phyloP scores from a whole-genome alignment of 108 stramenopile species.

The Cylindrotheca closterium region DNA sequence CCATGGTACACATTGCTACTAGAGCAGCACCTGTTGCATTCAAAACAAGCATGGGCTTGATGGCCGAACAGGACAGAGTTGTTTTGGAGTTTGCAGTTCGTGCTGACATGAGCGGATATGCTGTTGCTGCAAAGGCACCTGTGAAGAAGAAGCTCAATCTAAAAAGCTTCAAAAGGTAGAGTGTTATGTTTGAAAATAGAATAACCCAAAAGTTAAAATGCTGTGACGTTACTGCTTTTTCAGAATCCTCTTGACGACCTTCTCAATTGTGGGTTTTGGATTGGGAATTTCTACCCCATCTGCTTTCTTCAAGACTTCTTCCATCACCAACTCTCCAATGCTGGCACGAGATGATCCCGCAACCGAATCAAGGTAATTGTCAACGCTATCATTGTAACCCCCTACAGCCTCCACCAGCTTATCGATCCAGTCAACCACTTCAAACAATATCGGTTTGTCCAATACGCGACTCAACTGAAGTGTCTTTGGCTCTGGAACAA shows the following conservation, averaged over 20 bases:
- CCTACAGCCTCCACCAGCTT: conserved; percentile 28
- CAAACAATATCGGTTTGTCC: conserved; percentile 18
- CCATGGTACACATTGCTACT: conserved; percentile 65
- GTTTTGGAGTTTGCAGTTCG: conserved; percentile 79
- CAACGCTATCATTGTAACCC: conserved; percentile 39
- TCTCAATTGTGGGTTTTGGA: neutral
- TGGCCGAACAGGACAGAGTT: conserved; percentile 53
- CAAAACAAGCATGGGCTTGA: conserved; percentile 58
- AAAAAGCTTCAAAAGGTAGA: conserved; percentile 61
- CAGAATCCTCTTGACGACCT: conserved; percentile 4
- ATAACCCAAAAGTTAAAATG: neutral
- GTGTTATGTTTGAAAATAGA: neutral
- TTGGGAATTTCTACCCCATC: conserved; percentile 14
- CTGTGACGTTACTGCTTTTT: neutral
- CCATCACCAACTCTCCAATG: conserved; percentile 24
- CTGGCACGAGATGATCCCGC: conserved; percentile 6
- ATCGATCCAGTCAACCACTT: conserved; percentile 21
- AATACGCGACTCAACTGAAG: conserved; percentile 23
- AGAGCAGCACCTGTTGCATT: conserved; percentile 66
- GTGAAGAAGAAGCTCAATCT: conserved; percentile 77
- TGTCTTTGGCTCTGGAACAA: conserved; percentile 1
- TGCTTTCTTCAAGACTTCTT: conserved; percentile 16
- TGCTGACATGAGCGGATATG: conserved; percentile 87
- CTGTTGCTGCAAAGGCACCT: conserved; percentile 31
- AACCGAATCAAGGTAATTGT: conserved; percentile 34